Evolutionary conservation across 2,329 filamentous ascomycete species (phyloP).

Genomic region (Colletotrichum aenigma): DNA sequence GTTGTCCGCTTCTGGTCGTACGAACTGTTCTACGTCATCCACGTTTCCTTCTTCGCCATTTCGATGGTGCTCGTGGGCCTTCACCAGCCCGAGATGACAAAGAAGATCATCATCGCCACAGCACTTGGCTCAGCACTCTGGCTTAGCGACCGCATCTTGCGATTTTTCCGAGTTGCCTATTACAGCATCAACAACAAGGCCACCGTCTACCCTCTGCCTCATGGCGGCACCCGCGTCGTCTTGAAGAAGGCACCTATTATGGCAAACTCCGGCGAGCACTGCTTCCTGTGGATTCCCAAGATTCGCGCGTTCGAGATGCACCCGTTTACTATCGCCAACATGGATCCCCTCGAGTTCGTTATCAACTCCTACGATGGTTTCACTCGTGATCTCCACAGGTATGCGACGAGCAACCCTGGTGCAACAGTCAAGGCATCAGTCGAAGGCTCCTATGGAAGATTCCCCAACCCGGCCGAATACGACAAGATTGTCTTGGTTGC

Average conservation of each 20-base stretch:
- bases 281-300: constrained; percentile 67
- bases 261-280: constrained; percentile 61
- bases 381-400: constrained; percentile 52
- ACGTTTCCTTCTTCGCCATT: constrained; percentile 53
- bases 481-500: constrained; percentile 27
- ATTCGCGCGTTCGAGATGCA: constrained; percentile 64
- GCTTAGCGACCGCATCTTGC: constrained; percentile 54
- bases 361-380: constrained; percentile 62
- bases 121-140: constrained; percentile 51
- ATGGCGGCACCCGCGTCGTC: constrained; percentile 59
- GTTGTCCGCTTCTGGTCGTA: constrained; percentile 54
- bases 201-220: constrained; percentile 56
- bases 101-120: constrained; percentile 46
- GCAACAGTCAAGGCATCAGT: constrained; percentile 48
- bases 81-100: constrained; percentile 52
- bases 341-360: constrained; percentile 60
- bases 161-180: constrained; percentile 45
- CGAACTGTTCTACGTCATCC: constrained; percentile 59
- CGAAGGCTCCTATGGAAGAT: constrained; percentile 59
- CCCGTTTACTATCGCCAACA: constrained; percentile 65
- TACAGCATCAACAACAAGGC: constrained; percentile 56
- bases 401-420: constrained; percentile 47
- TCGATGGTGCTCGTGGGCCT: constrained; percentile 52
- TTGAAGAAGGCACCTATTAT: constrained; percentile 52
- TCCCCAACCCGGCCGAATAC: constrained; percentile 44